Conservation (phyloP, 768 basidiomycete genomes). For the Lentinula aciculospora region DNA sequence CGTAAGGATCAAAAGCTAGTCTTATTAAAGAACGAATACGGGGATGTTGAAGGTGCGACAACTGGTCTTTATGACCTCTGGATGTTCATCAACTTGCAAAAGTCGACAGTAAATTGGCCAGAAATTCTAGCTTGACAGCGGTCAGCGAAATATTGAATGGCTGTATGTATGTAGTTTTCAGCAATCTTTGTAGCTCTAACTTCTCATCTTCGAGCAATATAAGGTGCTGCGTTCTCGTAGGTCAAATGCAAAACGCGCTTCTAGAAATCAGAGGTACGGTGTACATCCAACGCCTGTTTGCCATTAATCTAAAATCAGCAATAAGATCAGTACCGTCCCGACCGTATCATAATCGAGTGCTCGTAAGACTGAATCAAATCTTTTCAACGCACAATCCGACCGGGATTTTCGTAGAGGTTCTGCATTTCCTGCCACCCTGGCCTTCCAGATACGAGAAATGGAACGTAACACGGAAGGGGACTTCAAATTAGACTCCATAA, state of each 20-base stretch:
- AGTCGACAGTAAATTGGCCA: slow-evolving; percentile 91
- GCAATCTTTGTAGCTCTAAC: not conserved
- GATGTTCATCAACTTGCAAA: slow-evolving; percentile 1
- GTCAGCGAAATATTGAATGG: slow-evolving; percentile 94
- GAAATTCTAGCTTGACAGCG: slow-evolving; percentile 76
- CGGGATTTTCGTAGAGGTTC: slow-evolving; percentile 56
- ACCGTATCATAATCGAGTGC: slow-evolving; percentile 93
- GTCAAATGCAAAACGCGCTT: slow-evolving; percentile 89
- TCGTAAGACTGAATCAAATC: slow-evolving; percentile 50
- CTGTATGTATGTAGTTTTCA: slow-evolving; percentile 65
- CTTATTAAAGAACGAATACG: slow-evolving; percentile 94
- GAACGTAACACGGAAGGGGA: slow-evolving; percentile 59
- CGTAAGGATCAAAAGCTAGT: slow-evolving; percentile 86
- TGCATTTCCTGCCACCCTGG: slow-evolving; percentile 92
- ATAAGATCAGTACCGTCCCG: slow-evolving; percentile 75
- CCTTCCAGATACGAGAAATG: slow-evolving; percentile 89
- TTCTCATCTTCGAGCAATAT: not conserved
- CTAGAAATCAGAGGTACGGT: slow-evolving; percentile 74
- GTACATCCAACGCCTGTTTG: not conserved
- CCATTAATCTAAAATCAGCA: not conserved
- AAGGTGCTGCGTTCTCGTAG: slow-evolving; percentile 92
- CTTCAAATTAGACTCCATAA: slow-evolving; percentile 82
- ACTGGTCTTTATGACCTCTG: not conserved
- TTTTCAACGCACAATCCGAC: not conserved
- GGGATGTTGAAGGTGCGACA: slow-evolving; percentile 75